Conservation (phyloP, 108 stramenopile species). For the Fragilaria crotonensis region DNA sequence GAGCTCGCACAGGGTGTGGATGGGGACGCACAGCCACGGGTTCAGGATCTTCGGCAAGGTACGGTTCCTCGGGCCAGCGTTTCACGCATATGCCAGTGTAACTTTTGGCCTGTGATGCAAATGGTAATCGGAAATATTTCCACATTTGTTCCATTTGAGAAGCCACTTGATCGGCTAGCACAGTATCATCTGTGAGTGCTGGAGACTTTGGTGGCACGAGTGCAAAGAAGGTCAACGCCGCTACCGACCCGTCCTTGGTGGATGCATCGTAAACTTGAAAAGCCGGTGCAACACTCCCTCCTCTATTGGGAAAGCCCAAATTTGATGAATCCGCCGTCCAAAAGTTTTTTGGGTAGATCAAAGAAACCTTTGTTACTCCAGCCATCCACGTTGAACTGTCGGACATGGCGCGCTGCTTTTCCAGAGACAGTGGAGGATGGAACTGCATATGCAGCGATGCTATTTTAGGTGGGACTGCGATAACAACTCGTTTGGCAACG, state of each 20-base stretch:
- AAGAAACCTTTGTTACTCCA: conserved; percentile 49
- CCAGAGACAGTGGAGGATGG: conserved; percentile 24
- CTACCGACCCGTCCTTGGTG: conserved; percentile 17
- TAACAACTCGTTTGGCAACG: conserved; percentile 25
- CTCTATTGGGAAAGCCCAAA: conserved; percentile 15
- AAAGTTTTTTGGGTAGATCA: conserved; percentile 32
- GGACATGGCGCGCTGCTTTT: conserved; percentile 34
- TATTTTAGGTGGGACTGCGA: conserved; percentile 43
- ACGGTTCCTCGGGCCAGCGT: conserved; percentile 38
- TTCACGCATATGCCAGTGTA: conserved; percentile 21
- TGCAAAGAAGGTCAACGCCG: conserved; percentile 40
- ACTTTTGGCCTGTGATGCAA: conserved; percentile 8
- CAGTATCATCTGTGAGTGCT: conserved; percentile 17
- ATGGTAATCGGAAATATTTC: conserved; percentile 1
- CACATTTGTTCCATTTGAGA: conserved; percentile 24
- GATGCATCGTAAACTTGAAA: conserved; percentile 64
- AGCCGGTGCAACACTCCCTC: no score
- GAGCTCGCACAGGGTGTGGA: conserved; percentile 28
- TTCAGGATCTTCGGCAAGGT: conserved; percentile 32
- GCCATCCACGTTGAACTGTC: conserved; percentile 54
- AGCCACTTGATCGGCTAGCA: conserved; percentile 25
- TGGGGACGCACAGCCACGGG: conserved; percentile 34
- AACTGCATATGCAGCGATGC: conserved; percentile 25
- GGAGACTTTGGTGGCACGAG: conserved; percentile 10
- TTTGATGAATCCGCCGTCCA: conserved; percentile 27